These are phyloP conservation scores for Rutstroemia sp. DNA, from an alignment of 2,329 filamentous ascomycete genomes.

Conservation along the genomic window DNA sequence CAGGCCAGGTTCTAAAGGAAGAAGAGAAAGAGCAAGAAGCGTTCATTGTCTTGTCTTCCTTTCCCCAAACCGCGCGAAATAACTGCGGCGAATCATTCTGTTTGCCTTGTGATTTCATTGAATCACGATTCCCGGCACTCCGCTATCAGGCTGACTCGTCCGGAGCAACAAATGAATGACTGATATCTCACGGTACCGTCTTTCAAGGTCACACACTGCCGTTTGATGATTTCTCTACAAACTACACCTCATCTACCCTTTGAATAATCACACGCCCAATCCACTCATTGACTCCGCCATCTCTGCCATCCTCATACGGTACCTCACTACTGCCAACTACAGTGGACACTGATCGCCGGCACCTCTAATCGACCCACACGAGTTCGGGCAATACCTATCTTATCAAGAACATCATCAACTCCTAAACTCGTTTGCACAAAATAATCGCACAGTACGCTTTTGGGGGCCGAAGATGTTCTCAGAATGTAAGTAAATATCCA, in stretches of 20 bases:
- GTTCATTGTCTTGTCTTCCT: too few relatives aligned
- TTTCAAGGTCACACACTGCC: not conserved
- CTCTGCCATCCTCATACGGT: not conserved
- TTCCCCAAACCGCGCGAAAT: too few relatives aligned
- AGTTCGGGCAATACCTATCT: not conserved
- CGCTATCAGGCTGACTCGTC: not conserved
- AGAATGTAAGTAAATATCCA: conserved; percentile 24
- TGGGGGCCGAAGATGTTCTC: conserved; percentile 27
- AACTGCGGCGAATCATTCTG: not conserved
- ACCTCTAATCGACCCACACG: not conserved
- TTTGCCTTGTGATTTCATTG: not conserved
- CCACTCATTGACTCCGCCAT: not conserved
- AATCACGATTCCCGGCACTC: conserved; percentile 1
- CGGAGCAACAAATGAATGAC: conserved; percentile 3
- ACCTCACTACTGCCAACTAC: not conserved
- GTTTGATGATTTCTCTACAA: not conserved
- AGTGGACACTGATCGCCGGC: not conserved
- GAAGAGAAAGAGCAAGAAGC: not conserved
- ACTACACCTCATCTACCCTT: too few relatives aligned
- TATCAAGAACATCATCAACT: conserved; percentile 1
- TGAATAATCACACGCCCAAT: too few relatives aligned
- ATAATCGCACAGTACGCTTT: not conserved
- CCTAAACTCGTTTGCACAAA: not conserved
- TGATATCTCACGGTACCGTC: conserved; percentile 7
- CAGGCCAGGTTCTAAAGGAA: not conserved